Base-by-base conservation (phyloP, 306 rosid genomes). In the Lathyrus aphaca region DNA sequence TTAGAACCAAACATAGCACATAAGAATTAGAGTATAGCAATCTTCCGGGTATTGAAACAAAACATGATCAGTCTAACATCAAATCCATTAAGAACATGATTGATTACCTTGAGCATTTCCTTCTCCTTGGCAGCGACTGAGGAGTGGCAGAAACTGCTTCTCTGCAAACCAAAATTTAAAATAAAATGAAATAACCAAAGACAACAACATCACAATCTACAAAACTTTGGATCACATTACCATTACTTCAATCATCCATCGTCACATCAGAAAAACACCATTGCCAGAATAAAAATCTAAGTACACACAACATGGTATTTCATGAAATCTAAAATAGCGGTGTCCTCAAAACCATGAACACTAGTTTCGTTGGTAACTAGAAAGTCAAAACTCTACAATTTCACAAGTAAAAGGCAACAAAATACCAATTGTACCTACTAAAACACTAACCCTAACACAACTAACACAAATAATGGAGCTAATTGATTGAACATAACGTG, bases 141-240 rank as follows among this genome's bases (percentile, higher is more conserved):
- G 80, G 57, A 45, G 66, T 30, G 92, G 87, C 39, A 76, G 86
- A 82, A 72, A 86, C 68, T 73, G 88, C 78, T 88, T 86, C 87
- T 84, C 97, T 84, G 89, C 51, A 56, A 75, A 84, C 65, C 39
- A 66, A 62, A 40, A 45, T 10, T 16, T 46, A 15, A 50, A 21
- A 21, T 21, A 23, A 42, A 71, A 39, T 16, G 23, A 27, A 7
- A 25, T 10, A 40, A 45, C 10, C 15, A 77, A n/a, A 16, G 3
- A 63, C 38, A 23, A 29, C n/a, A 43, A 43, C 69, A 25, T 23
- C 7, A 1, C 4, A 14, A 64, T 42, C 54, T n/a, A 43, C 15
- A 43, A 13, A 64, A 13, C 5, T 27, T 37, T 35, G 10, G 27
- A 81, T 77, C 61, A 44, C 38, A 68, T 38, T 12, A 58, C 18